Evolutionary conservation across 139 green algal genomes (phyloP).

Genomic region (Trebouxia sp.): DNA sequence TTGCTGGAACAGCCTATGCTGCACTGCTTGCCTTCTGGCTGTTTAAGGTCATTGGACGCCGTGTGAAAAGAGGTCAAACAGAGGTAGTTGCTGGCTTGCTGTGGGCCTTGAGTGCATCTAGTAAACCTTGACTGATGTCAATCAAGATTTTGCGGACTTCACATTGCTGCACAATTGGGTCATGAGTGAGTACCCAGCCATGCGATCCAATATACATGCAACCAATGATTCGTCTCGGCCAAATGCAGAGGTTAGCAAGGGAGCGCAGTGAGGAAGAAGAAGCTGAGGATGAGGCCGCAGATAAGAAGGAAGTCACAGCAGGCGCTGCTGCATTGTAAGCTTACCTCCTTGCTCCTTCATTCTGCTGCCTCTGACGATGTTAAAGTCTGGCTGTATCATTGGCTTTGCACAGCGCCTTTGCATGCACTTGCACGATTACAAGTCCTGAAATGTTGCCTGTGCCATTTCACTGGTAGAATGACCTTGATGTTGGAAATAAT

Average conservation of each 20-base stretch:
- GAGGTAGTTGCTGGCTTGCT: slow-evolving; percentile 28
- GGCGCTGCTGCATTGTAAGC: slow-evolving; percentile 2
- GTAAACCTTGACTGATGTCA: neutral
- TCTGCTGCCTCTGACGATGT: no score
- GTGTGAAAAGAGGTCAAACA: slow-evolving; percentile 31
- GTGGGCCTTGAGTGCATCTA: neutral
- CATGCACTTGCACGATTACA: no score
- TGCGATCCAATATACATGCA: neutral
- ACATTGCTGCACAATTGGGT: neutral
- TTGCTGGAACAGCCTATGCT: slow-evolving; percentile 52
- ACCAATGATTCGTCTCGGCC: no score
- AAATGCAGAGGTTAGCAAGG: neutral
- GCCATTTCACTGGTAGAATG: no score
- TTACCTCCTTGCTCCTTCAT: neutral
- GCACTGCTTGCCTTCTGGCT: slow-evolving; percentile 47
- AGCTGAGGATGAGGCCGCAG: neutral
- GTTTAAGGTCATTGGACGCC: slow-evolving; percentile 39
- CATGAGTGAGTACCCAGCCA: neutral
- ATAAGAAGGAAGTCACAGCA: neutral
- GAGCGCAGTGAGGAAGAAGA: neutral
- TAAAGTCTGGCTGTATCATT: no score
- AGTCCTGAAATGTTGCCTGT: no score
- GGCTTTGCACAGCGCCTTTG: no score
- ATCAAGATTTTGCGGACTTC: neutral
- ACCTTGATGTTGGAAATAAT: no score